Base-by-base conservation (phyloP, 2,329 filamentous ascomycete genomes). In the Apiospora hydei region DNA sequence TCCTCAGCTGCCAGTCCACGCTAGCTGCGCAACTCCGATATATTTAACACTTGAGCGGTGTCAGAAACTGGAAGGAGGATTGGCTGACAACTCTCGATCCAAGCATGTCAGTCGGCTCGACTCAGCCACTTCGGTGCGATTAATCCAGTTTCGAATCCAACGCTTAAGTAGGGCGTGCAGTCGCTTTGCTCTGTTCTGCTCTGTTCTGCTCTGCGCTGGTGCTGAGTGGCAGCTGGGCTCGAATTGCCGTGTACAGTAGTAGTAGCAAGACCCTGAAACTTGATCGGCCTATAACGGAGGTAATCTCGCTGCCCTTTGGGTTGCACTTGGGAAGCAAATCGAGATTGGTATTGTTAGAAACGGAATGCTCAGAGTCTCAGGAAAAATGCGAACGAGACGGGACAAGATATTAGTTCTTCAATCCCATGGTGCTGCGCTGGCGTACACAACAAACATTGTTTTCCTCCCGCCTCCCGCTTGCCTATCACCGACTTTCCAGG, bases 41-140 rank as follows among this genome's bases (percentile, higher is more conserved):
- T 64, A 64, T 64, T 64, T 64, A 64, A 64, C 57, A 64, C 57
- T 64, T 64, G 57, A 64, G 57, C 57, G 57, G 57, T 64, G 57
- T 64, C 57, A 64, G 57, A 64, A 64, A 64, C 57, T 41, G 38
- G 57, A 64, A 21, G 57, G 57, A 64, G 57, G 57, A 64, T 64
- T 64, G 57, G 57, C 34, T 64, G 57, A 21, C 34, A 64, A 64
- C 57, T 21, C 57, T 41, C 21, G 30, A 38, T 64, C 57, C 30
- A 38, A 64, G 34, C 57, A 64, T 64, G 44, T 21, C 44, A n/a
- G 18, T 18, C 21, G 18, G 26, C 30, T 64, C 34, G 57, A n/a
- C 57, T 64, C 57, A 64, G 57, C 57, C 57, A 64, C 57, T 34
- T 64, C 21, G 57, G 34, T 64, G 13, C 41, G 57, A 24, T 64